Evolutionary conservation across 2,329 filamentous ascomycete species (phyloP), one percentile per base, ranked within the genome.

Genomic region (Arachnopeziza araneosa): DNA sequence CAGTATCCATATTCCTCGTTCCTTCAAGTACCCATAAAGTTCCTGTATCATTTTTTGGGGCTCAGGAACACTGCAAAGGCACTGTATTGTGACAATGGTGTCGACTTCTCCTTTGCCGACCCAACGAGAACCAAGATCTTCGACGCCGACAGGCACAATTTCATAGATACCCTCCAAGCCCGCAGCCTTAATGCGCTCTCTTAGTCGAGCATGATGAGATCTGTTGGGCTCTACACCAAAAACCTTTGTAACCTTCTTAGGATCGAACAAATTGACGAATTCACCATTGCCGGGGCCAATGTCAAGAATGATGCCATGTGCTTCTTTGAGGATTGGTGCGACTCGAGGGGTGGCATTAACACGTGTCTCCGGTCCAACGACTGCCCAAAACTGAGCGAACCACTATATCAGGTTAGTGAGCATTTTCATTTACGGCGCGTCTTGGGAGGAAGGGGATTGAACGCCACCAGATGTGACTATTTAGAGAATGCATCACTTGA

Each of bases 181-280:
- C 1, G 82, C 78, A 1, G 78, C 76, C 12, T 72, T 68, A 3
- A 86, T 77, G 23, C 77, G 78, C 49, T 71, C 68, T 1, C 75
- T 72, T 56, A 89, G 73, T 5, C 71, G 71, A 0, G 69, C 70
- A 64, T 86, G 82, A 57, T 83, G 80, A 44, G 76, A 77, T 0
- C 70, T 58, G 69, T 87, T 88, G 2, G 86, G 86, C 73, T 89
- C 86, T 4, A 89, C 79, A 58, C 85, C 86, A 66, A 83, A 87
- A 51, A 88, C 71, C 60, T 70, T 74, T 1, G 66, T 73, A 54
- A 74, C 52, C 19, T 57, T 55, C 1, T 30, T 44, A 1, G 55
- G 51, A 21, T 58, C 49, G 57, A 85, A 83, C 23, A 86, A 69
- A 50, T 80, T 76, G 2, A 83, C 79, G 84, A 84, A 88, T 70